Percentiles rank a stretch among this genome's conserved stretches.
Evolutionary conservation across 2,329 filamentous ascomycete genomes (phyloP).

Genomic region (Incumbomyces lentus): DNA sequence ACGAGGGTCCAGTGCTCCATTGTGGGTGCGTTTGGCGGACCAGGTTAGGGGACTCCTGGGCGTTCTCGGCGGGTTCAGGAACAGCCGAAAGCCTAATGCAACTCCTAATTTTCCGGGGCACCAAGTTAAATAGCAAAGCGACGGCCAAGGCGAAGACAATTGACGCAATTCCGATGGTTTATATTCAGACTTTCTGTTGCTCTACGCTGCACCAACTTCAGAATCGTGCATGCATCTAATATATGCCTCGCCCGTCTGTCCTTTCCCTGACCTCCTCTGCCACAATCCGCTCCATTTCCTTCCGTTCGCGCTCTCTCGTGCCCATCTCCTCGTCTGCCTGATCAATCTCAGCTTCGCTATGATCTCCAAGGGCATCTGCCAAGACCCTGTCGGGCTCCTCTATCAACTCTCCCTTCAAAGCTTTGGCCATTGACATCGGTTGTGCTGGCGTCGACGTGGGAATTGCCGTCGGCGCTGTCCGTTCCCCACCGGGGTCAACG

Average conservation of each 20-base stretch:
- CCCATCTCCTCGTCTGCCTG: conserved; percentile 19
- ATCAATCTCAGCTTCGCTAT: conserved; percentile 20
- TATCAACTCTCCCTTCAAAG: conserved; percentile 13
- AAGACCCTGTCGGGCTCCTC: conserved; percentile 16
- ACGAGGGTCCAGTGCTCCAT: too few relatives aligned
- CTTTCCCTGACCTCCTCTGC: conserved; percentile 19
- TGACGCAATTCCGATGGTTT: too few relatives aligned
- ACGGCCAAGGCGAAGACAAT: too few relatives aligned
- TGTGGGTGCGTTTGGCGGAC: too few relatives aligned
- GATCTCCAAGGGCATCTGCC: conserved; percentile 21
- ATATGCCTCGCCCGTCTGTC: conserved; percentile 1
- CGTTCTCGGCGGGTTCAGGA: too few relatives aligned
- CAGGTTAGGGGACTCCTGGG: too few relatives aligned
- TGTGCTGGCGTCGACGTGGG: neutral
- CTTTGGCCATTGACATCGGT: conserved; percentile 14
- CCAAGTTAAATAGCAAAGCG: too few relatives aligned
- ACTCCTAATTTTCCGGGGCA: too few relatives aligned
- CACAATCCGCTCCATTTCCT: conserved; percentile 19
- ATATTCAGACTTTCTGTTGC: too few relatives aligned
- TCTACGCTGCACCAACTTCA: too few relatives aligned
- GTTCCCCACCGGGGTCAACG: neutral
- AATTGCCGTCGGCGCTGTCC: neutral
- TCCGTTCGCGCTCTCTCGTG: conserved; percentile 14
- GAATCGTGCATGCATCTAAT: neutral
- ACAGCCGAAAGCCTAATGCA: too few relatives aligned